Base-by-base conservation (phyloP, 1,284 basidiomycete species). In the Wallemia mellicola region DNA sequence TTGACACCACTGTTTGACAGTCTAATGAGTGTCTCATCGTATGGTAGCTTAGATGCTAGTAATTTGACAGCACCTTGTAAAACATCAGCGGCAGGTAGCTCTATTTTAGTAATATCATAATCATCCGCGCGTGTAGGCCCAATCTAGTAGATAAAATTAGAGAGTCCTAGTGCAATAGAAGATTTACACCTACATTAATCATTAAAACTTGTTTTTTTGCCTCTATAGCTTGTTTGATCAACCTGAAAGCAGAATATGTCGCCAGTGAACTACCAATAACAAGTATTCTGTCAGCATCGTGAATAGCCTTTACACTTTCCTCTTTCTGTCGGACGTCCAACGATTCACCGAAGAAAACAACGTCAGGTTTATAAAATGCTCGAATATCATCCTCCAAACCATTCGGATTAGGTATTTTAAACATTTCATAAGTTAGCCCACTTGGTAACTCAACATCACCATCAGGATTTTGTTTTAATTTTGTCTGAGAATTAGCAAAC, bases 321-420 rank as follows among this genome's bases (percentile, higher is more conserved):
- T 60, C 7, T 54, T 30, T 22, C 58, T 61, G 58, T 2, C 2
- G 56, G 19, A 17, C 15, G 24, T 3, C 1, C 62, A 89, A 82
- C 0, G 83, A 83, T 71, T 89, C 87, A 28, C 87, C 86, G 64
- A 92, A 92, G 69, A 89, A 91, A 22, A 86, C 78, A 22, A 91
- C 77, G 59, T 83, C 80, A 0, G 86, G 83, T 71, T 89, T 89
- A 63, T 82, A 27, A 27, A 56, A 26, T 61, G 54, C 24, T n/a
- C 56, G 17, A 33, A 24, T 26, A 54, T 57, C 27, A 15, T 2
- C 22, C 38, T 48, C 57, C 38, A 22, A 57, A 9, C 58, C 32
- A 17, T 27, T 22, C 26, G 55, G 57, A 26, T 2, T 2, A 38
- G 17, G 60, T 2, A 27, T 17, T 3, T 19, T 28, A 30, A 27